Conservation (phyloP, 306 rosid genomes). For the Urtica urens region DNA sequence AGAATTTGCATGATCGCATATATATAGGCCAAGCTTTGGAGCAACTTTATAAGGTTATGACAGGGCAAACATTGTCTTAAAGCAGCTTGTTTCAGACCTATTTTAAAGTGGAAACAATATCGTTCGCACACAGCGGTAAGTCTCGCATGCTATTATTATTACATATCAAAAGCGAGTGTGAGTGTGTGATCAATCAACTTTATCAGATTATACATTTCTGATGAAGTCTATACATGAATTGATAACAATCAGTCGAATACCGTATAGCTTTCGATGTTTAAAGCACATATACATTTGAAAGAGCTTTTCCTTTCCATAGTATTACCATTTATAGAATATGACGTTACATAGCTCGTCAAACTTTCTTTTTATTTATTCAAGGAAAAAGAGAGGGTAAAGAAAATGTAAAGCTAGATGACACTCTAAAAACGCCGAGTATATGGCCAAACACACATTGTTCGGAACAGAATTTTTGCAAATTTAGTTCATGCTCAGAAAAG, state of each 20-base stretch:
- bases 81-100: constrained; percentile 7
- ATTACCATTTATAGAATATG: not conserved
- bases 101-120: constrained; percentile 4
- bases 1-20: not conserved
- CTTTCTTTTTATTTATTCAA: not conserved
- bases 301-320: not conserved
- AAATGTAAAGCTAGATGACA: not conserved
- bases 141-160: not conserved
- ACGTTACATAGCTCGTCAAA: not conserved
- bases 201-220: constrained; percentile 8
- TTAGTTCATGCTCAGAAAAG: too few species aligned
- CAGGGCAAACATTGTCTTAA: constrained; percentile 8
- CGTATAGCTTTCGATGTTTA: not conserved
- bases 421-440: not conserved
- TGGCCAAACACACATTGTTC: not conserved
- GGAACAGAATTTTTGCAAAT: not conserved
- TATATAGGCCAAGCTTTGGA: constrained; percentile 1
- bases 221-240: not conserved
- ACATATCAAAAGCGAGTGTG: constrained; percentile 3
- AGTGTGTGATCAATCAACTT: not conserved
- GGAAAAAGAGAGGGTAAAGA: not conserved
- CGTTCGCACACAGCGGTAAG: not conserved
- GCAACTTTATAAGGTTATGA: constrained; percentile 5
- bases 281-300: not conserved
- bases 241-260: not conserved